Conservation (phyloP, 169 alveolate species). For the Plasmodium vivax region DNA sequence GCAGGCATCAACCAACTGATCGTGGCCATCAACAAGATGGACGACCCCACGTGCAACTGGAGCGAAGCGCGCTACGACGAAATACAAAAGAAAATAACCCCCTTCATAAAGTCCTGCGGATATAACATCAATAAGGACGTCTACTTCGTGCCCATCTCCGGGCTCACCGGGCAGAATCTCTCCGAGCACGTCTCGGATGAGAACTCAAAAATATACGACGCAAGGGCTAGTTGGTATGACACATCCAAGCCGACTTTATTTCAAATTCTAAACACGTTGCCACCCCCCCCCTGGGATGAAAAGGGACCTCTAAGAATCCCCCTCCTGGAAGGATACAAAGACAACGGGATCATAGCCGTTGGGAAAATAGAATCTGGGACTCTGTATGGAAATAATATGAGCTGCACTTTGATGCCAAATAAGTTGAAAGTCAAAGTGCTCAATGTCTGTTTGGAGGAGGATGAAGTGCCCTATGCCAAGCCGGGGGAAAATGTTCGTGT, state of each 20-base stretch:
- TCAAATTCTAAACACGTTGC: conserved; percentile 85
- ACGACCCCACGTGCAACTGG: conserved; percentile 97
- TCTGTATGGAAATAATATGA: conserved; percentile 82
- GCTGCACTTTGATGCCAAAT: conserved; percentile 91
- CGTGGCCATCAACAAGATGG: conserved; percentile 99
- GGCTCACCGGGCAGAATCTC: conserved; percentile 96
- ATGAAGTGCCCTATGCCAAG: conserved; percentile 90
- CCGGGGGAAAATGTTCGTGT: conserved; percentile 94
- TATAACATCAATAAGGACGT: conserved; percentile 91
- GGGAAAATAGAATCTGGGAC: conserved; percentile 94
- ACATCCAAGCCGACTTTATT: conserved; percentile 88
- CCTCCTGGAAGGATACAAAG: conserved; percentile 92
- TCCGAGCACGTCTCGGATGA: conserved; percentile 85
- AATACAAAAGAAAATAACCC: conserved; percentile 89
- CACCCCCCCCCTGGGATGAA: conserved; percentile 84
- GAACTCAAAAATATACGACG: conserved; percentile 63
- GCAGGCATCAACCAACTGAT: conserved; percentile 96
- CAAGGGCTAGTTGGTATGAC: conserved; percentile 85
- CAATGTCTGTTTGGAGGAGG: conserved; percentile 90
- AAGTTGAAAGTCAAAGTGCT: conserved; percentile 87
- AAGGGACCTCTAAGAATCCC: conserved; percentile 92
- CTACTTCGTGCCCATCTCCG: conserved; percentile 97
- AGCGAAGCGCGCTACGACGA: conserved; percentile 91
- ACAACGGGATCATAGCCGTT: conserved; percentile 92
- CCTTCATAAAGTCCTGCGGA: conserved; percentile 93